Conservation (phyloP, 306 rosid genomes). For the Abrus precatorius region DNA sequence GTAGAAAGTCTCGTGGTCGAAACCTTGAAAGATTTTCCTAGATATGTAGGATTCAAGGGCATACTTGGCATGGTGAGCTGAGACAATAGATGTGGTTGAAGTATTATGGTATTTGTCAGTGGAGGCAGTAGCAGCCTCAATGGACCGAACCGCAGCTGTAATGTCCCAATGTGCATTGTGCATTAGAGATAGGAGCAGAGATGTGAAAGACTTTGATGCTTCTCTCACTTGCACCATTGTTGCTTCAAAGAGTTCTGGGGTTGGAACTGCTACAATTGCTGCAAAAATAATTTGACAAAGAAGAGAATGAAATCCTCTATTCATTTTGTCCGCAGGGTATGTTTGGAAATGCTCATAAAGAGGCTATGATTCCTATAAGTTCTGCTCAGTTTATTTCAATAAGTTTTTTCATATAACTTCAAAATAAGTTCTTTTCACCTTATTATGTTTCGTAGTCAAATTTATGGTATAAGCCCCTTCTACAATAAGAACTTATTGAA, state of each 20-base stretch:
- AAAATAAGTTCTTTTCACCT: too few relatives aligned
- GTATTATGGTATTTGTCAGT: slow-evolving; percentile 49
- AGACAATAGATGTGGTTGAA: slow-evolving; percentile 54
- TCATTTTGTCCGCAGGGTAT: not conserved
- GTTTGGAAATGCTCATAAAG: too few relatives aligned
- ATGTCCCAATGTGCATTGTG: slow-evolving; percentile 97
- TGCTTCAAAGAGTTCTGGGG: slow-evolving; percentile 75
- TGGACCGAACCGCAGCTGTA: slow-evolving; percentile 91
- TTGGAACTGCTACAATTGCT: slow-evolving; percentile 68
- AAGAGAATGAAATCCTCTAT: slow-evolving; percentile 15
- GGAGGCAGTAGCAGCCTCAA: slow-evolving; percentile 80
- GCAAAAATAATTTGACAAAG: slow-evolving; percentile 41
- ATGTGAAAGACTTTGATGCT: slow-evolving; percentile 81
- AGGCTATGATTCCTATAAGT: too few relatives aligned
- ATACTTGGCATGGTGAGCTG: slow-evolving; percentile 79
- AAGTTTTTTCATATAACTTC: too few relatives aligned
- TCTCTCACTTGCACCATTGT: slow-evolving; percentile 84
- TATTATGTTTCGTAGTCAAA: too few relatives aligned
- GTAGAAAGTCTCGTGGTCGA: slow-evolving; percentile 93
- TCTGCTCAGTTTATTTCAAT: too few relatives aligned
- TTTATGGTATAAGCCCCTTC: too few relatives aligned
- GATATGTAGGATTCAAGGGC: slow-evolving; percentile 89
- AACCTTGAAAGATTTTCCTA: slow-evolving; percentile 84
- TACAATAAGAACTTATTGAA: too few relatives aligned
- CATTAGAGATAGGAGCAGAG: slow-evolving; percentile 85